phyloP scores from a whole-genome alignment of 345 rosid species.

The Gossypium mustelinum region DNA sequence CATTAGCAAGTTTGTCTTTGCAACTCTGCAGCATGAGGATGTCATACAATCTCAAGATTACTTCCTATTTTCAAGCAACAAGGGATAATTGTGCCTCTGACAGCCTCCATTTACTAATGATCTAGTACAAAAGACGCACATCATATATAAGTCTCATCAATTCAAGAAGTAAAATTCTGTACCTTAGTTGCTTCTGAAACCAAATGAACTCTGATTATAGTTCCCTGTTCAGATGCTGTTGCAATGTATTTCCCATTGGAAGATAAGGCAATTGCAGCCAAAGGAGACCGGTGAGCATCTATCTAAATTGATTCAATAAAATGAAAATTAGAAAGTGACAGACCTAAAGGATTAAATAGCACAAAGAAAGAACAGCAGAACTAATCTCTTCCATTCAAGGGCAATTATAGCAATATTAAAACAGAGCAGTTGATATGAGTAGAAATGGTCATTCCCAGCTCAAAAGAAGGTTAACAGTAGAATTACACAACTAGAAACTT shows the following conservation, averaged over 20 bases:
- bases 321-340: not conserved
- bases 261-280: constrained; percentile 78
- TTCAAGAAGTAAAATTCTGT: constrained; percentile 12
- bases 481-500: not conserved
- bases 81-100: not conserved
- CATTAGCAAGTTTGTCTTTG: not conserved
- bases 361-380: not conserved
- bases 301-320: constrained; percentile 42
- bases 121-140: not conserved
- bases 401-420: constrained; percentile 1
- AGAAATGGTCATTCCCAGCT: not conserved
- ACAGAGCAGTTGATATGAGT: not conserved
- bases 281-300: constrained; percentile 81
- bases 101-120: not conserved
- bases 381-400: not conserved
- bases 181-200: constrained; percentile 89
- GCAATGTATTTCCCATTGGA: constrained; percentile 81
- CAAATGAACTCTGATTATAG: constrained; percentile 74
- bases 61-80: not conserved
- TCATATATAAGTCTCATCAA: constrained; percentile 4
- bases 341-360: not conserved
- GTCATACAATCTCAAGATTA: not conserved
- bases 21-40: not conserved
- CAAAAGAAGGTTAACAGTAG: not conserved
- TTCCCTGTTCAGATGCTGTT: constrained; percentile 95